Conservation (phyloP, 257 asterid species). For the Capsicum pubescens region DNA sequence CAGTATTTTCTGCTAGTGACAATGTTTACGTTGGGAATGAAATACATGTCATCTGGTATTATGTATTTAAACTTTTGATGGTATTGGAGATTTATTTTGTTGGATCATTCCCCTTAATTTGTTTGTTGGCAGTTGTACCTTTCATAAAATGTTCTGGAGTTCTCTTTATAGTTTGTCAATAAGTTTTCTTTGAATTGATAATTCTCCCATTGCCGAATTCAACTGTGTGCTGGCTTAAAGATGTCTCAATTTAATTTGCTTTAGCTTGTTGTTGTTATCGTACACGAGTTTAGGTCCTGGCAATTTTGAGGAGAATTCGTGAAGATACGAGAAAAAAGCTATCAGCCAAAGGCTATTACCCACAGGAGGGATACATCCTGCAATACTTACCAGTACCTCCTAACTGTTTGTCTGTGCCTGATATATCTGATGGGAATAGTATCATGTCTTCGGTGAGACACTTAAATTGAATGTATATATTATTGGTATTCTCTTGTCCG, state of each 20-base stretch:
- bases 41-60: neutral
- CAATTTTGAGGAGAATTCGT: constrained; percentile 66
- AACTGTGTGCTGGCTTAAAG: neutral
- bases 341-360: constrained; percentile 65
- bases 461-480: constrained; percentile 27
- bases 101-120: neutral
- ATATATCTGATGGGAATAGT: constrained; percentile 87
- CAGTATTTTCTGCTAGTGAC: constrained; percentile 12
- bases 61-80: neutral
- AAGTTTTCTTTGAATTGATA: constrained; percentile 6
- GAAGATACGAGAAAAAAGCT: constrained; percentile 71
- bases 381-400: constrained; percentile 94
- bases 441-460: constrained; percentile 83
- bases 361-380: constrained; percentile 88
- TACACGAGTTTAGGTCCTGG: constrained; percentile 56
- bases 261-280: constrained; percentile 15
- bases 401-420: constrained; percentile 95
- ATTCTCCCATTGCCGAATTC: neutral
- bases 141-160: constrained; percentile 4
- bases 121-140: neutral
- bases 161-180: neutral
- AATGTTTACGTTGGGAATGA: constrained; percentile 5
- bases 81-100: neutral
- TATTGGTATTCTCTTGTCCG: constrained; percentile 37
- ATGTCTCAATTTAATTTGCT: constrained; percentile 9